Base-by-base conservation (phyloP, 2,329 filamentous ascomycete species). In the Fusarium sp. region DNA sequence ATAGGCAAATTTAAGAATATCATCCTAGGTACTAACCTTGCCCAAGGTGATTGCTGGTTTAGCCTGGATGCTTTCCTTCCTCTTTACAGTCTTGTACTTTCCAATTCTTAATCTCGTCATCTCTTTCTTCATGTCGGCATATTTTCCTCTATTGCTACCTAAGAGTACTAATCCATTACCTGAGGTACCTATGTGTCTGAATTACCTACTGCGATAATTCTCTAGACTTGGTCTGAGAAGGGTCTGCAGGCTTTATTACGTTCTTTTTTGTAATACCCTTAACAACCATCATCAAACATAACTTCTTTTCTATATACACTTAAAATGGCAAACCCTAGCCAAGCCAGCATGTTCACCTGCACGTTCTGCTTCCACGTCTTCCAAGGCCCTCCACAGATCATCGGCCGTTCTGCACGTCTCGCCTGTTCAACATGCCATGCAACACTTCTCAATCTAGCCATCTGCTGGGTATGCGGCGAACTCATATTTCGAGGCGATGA, bases 401-500 rank as follows among this genome's bases (percentile, higher is more conserved):
- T 88, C 4, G 84, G 84, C 11, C 78, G 76, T 17, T 79, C 80
- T 1, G 79, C 80, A 4, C 82, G 85, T 4, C 83, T 87, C 6
- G 79, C 83, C 23, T 88, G 85, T 72, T 68, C 72, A 25, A 39
- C 75, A 0, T 88, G 86, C 75, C 81, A 83, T 74, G 67, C 75
- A 10, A 79, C 79, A 2, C 73, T 88, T 4, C 72, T 87, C 48
- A 80, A 86, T 71, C 78, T 88, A 46, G 84, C 85, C 61, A 83
- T 88, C 50, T 88, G 83, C 74, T 88, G 78, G 86, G 84, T 83
- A 25, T 88, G 86, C 65, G 84, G 85, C 20, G 84, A 87, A 73
- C 74, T 85, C 41, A 80, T 88, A 14, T 80, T 81, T 35, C 82
- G 85, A 25, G 83, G 80, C 1, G 82, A 85, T 23, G 85, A 87